phyloP scores from a whole-genome alignment of 257 asterid genomes.

The Lithospermum erythrorhizon region DNA sequence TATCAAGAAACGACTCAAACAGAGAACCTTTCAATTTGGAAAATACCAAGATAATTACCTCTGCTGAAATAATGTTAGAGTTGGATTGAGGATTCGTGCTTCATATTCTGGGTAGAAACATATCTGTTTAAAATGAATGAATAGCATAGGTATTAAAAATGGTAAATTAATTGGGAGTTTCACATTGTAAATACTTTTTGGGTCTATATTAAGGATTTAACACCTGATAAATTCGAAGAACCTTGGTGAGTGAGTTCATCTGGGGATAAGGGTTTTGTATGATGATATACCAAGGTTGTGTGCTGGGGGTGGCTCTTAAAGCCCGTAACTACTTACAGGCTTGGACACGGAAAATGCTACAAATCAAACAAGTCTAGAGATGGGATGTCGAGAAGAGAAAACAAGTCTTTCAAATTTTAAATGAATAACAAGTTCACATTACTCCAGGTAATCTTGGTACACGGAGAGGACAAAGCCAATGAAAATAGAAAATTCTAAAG shows the following conservation, averaged over 20 bases:
- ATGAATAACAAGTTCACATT: background rate
- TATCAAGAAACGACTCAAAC: background rate
- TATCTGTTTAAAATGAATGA: too few species aligned
- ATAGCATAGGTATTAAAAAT: too few species aligned
- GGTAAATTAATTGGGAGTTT: too few species aligned
- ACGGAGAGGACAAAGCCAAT: background rate
- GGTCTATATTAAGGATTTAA: too few species aligned
- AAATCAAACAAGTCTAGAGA: background rate
- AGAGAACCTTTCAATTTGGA: background rate
- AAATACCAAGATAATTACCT: too few species aligned
- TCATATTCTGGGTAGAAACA: too few species aligned
- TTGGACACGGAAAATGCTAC: background rate
- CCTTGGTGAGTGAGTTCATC: background rate
- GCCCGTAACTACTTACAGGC: background rate
- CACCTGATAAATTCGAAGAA: slow-evolving; percentile 34
- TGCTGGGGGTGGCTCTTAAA: background rate
- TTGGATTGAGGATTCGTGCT: too few species aligned
- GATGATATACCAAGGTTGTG: background rate
- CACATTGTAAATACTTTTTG: too few species aligned
- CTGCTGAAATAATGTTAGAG: too few species aligned
- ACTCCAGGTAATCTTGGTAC: background rate
- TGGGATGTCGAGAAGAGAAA: background rate
- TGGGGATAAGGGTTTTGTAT: background rate
- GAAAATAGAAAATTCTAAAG: too few species aligned
- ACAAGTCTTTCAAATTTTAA: background rate